Percentiles rank a stretch among this genome's conserved stretches.
Conservation (phyloP, 2,329 filamentous ascomycete genomes). For the Davidsoniella australis region DNA sequence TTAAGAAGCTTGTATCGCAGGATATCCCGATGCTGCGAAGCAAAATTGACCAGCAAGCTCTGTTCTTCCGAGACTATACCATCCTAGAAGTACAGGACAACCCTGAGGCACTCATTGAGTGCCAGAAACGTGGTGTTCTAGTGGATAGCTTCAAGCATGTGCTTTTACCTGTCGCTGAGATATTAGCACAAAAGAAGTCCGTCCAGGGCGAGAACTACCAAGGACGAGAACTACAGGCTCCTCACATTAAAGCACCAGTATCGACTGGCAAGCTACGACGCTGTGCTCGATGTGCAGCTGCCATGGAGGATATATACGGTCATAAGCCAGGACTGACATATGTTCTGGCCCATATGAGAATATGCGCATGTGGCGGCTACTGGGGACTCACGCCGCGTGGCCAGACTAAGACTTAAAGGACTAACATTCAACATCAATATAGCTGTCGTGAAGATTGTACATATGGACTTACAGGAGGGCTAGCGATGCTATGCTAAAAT, state of each 20-base stretch:
- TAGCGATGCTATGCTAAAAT: too few species aligned
- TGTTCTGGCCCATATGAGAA: conserved; percentile 35
- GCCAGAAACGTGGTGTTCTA: conserved; percentile 23
- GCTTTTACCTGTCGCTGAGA: conserved; percentile 25
- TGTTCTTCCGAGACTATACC: conserved; percentile 58
- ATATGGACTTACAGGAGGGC: too few species aligned
- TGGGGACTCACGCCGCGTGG: conserved; percentile 25
- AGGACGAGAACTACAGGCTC: conserved; percentile 1
- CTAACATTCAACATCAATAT: background rate
- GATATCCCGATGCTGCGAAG: conserved; percentile 41
- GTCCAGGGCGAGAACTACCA: conserved; percentile 11
- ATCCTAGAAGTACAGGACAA: conserved; percentile 49
- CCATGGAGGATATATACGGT: conserved; percentile 44
- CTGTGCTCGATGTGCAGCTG: conserved; percentile 39
- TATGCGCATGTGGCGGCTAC: conserved; percentile 36
- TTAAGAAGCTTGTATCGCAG: conserved; percentile 47
- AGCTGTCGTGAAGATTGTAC: too few species aligned
- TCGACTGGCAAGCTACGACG: conserved; percentile 25
- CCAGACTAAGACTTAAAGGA: conserved; percentile 6
- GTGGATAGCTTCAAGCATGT: conserved; percentile 43
- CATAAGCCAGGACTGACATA: conserved; percentile 34
- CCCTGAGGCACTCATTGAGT: conserved; percentile 25
- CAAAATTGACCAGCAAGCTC: conserved; percentile 43
- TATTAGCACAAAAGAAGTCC: conserved; percentile 15
- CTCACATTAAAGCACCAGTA: conserved; percentile 17